Evolutionary conservation across 805 yeast species (phyloP).

Genomic region (Ogataea naganishii): DNA sequence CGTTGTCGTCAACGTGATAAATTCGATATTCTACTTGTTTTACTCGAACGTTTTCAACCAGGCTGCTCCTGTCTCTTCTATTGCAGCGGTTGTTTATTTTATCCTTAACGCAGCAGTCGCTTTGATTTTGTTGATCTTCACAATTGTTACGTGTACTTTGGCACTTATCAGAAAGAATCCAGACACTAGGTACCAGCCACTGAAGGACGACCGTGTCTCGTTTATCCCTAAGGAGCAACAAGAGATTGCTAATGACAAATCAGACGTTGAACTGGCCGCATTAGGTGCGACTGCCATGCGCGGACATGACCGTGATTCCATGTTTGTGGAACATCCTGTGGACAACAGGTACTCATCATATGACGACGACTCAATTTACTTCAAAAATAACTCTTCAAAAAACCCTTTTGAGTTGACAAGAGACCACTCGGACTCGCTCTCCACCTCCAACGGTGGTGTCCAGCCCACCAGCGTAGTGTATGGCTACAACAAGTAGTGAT

Average conservation of each 20-base stretch:
- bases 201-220: slow-evolving; percentile 95
- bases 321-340: slow-evolving; percentile 22
- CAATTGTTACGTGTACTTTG: slow-evolving; percentile 78
- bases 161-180: slow-evolving; percentile 87
- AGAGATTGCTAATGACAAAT: slow-evolving; percentile 24
- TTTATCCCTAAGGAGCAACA: slow-evolving; percentile 59
- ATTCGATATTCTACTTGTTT: slow-evolving; percentile 81
- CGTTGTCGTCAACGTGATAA: slow-evolving; percentile 69
- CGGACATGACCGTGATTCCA: slow-evolving; percentile 40
- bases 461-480: slow-evolving; percentile 1
- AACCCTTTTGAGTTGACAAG: neutral
- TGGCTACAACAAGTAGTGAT: slow-evolving; percentile 1
- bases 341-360: slow-evolving; percentile 22
- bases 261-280: slow-evolving; percentile 60
- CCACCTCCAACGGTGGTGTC: neutral
- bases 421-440: too few species aligned
- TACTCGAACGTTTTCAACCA: slow-evolving; percentile 78
- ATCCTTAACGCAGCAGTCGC: slow-evolving; percentile 87
- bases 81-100: slow-evolving; percentile 86
- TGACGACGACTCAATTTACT: slow-evolving; percentile 14
- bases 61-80: slow-evolving; percentile 82
- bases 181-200: slow-evolving; percentile 90
- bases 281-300: slow-evolving; percentile 63
- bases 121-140: slow-evolving; percentile 69
- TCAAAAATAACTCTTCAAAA: slow-evolving; percentile 7